Percentiles rank a stretch among this genome's conserved stretches.
Conservation (phyloP, 176 grass and related monocot species). For the Luzula sylvatica region DNA sequence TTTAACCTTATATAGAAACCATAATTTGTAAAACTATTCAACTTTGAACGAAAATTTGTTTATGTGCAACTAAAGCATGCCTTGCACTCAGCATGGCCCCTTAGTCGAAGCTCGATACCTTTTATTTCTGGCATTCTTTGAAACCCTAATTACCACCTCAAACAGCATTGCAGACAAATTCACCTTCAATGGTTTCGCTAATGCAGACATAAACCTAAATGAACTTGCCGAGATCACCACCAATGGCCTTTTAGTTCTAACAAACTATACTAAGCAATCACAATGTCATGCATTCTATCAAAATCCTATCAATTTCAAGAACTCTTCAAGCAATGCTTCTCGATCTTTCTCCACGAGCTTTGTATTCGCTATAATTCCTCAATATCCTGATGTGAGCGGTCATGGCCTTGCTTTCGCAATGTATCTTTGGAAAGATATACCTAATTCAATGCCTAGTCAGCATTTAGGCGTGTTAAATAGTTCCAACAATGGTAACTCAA, state of each 20-base stretch:
- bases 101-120: background rate
- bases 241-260: constrained; percentile 26
- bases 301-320: constrained; percentile 3
- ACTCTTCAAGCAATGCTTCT: background rate
- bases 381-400: constrained; percentile 27
- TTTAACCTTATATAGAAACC: background rate
- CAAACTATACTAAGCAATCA: constrained; percentile 30
- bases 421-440: constrained; percentile 27
- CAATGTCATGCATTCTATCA: constrained; percentile 36
- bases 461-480: constrained; percentile 40
- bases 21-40: background rate
- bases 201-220: constrained; percentile 25
- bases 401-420: constrained; percentile 42
- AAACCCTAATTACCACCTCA: background rate
- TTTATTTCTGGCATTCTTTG: background rate
- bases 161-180: background rate
- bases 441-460: constrained; percentile 22
- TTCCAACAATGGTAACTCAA: constrained; percentile 19
- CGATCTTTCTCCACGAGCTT: constrained; percentile 48
- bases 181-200: constrained; percentile 25
- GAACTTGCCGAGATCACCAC: constrained; percentile 18
- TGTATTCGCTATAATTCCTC: constrained; percentile 37
- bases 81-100: background rate
- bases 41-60: background rate
- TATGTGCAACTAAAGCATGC: background rate